phyloP scores from a whole-genome alignment of 805 yeast genomes.

The Metschnikowia aberdeeniae region DNA sequence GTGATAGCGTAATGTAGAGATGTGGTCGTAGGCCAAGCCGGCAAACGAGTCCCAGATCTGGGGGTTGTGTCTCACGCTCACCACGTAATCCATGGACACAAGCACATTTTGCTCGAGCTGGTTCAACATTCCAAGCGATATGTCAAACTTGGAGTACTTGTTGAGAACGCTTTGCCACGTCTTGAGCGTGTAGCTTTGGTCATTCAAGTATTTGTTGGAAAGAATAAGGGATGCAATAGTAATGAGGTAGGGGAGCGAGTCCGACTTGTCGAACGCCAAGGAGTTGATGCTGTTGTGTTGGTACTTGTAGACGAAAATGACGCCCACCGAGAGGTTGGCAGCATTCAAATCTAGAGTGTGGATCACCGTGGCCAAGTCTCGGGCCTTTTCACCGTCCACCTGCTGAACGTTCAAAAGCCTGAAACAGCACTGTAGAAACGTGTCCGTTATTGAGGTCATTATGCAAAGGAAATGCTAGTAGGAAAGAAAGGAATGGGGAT shows the following conservation, averaged over 20 bases:
- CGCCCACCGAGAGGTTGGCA: conserved; percentile 15
- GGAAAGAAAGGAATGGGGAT: background rate
- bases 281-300: conserved; percentile 11
- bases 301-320: conserved; percentile 14
- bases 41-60: conserved; percentile 11
- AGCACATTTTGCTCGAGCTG: conserved; percentile 18
- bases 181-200: conserved; percentile 47
- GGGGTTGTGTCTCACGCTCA: conserved; percentile 10
- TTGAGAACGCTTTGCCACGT: conserved; percentile 40
- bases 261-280: conserved; percentile 9
- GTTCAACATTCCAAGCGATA: conserved; percentile 14
- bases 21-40: conserved; percentile 2
- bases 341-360: conserved; percentile 16
- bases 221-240: conserved; percentile 16
- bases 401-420: conserved; percentile 6
- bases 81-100: conserved; percentile 12
- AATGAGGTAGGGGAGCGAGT: conserved; percentile 14
- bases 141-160: conserved; percentile 10
- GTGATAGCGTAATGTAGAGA: conserved; percentile 6
- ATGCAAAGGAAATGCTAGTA: background rate
- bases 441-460: conserved; percentile 9
- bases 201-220: conserved; percentile 43
- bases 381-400: conserved; percentile 2
- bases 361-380: conserved; percentile 14
- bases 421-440: conserved; percentile 14